Base-by-base conservation (phyloP, 129 eudicot species). In the Solidago caesia region DNA sequence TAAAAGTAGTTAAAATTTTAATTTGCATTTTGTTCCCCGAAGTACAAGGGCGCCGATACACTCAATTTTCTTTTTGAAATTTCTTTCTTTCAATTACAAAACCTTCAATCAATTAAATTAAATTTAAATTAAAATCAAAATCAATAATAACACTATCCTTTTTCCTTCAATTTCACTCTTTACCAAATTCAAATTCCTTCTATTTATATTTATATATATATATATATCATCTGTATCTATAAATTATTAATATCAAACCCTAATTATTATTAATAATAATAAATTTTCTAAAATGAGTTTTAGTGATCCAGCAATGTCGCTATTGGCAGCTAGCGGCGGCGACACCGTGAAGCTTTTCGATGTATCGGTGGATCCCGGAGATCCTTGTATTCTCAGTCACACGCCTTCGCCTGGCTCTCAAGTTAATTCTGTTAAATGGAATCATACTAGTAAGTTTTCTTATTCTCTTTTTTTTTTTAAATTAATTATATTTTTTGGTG, bases 301-400 rank as follows among this genome's bases (percentile, higher is more conserved):
- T 67, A 55, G 85, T 67, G 91, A 87, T 81, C 85, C 90, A 66
- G 66, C 87, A 63, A 86, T 84, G 87, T 80, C 84, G 74, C 75
- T 94, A 21, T 68, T 94, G 75, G 97, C 97, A 65, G 91, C 97
- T 13, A 67, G 85, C 81, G 97, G 93, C 55, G 97, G 96, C 69
- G 97, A 94, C 77, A 91, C 97, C 68, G 93, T 94, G 2, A 94
- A 94, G 73, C 92, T 94, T 7, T 94, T 94, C 46, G 99, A 94
- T 78, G 87, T 87, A 29, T 85, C 97, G 6, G 77, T 72, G 15
- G 96, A 88, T 76, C 81, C 91, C 56, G 93, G 92, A 29, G 96
- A 94, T 83, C 99, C 97, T 46, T 94, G 99, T 82, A 58, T 89
- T 62, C 85, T 94, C 45, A 85, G 82, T 75, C 85, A 87, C 85